Evolutionary conservation across 441 rosid species (phyloP).

Genomic region (Gossypium davidsonii): DNA sequence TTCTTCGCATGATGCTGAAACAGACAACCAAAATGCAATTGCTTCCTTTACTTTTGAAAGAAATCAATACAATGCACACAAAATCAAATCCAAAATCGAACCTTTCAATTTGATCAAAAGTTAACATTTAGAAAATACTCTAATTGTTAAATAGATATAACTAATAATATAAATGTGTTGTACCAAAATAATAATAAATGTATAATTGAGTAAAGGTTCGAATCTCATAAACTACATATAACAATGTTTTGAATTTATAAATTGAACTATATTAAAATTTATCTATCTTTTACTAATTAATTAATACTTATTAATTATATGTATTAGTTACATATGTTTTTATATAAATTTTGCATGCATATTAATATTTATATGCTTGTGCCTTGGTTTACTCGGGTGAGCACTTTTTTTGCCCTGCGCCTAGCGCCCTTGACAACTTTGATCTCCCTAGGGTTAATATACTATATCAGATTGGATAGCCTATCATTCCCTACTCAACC

Average conservation of each 20-base stretch:
- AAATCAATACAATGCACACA: background rate
- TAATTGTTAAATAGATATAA: too few species aligned
- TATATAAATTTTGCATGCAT: background rate
- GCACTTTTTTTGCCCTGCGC: background rate
- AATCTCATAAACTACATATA: too few species aligned
- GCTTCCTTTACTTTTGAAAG: background rate
- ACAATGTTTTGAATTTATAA: background rate
- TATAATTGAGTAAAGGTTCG: too few species aligned
- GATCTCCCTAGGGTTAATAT: too few species aligned
- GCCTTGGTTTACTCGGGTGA: background rate
- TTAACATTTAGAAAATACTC: too few species aligned
- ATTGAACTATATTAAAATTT: background rate
- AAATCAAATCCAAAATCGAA: too few species aligned
- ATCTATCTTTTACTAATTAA: background rate
- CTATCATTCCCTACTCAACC: too few species aligned
- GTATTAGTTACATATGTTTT: background rate
- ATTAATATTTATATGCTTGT: background rate
- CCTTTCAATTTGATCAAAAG: too few species aligned
- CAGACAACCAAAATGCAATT: background rate
- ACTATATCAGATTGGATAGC: too few species aligned
- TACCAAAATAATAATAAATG: too few species aligned
- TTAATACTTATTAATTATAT: background rate
- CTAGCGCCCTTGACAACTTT: background rate
- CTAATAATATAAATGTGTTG: too few species aligned
- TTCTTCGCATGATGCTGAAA: constrained; percentile 75